Evolutionary conservation across 1,284 basidiomycete species (phyloP).

Genomic region (Ganoderma lucidum): DNA sequence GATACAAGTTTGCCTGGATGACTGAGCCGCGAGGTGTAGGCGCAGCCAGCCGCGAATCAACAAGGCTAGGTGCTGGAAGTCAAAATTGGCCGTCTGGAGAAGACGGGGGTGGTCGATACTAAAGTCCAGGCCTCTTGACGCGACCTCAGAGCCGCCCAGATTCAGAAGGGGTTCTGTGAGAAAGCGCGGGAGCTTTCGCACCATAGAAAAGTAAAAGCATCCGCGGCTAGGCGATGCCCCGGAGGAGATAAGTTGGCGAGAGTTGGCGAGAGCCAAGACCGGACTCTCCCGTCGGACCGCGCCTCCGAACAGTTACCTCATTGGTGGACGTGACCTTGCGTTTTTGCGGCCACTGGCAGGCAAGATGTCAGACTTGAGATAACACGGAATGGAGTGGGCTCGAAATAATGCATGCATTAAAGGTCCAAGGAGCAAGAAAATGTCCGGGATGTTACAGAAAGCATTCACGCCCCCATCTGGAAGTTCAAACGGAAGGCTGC

Average conservation of each 20-base stretch:
- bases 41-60: neutral
- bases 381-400: neutral
- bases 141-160: neutral
- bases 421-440: neutral
- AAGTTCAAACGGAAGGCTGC: slow-evolving; percentile 39
- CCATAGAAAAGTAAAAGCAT: neutral
- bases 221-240: neutral
- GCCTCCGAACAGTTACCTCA: neutral
- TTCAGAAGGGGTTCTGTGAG: neutral
- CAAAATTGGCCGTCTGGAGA: neutral
- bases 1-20: neutral
- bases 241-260: neutral
- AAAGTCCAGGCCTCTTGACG: neutral
- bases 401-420: neutral
- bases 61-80: neutral
- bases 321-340: neutral
- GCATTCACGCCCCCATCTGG: slow-evolving; percentile 25
- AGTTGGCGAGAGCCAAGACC: neutral
- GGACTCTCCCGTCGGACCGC: neutral
- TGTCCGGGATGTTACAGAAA: neutral
- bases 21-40: neutral
- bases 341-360: neutral
- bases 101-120: neutral
- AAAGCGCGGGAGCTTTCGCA: neutral
- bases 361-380: neutral